These are phyloP conservation scores for Circinella minor DNA, from an alignment of 371 early-diverging fungal genomes.

Conservation along the genomic window DNA sequence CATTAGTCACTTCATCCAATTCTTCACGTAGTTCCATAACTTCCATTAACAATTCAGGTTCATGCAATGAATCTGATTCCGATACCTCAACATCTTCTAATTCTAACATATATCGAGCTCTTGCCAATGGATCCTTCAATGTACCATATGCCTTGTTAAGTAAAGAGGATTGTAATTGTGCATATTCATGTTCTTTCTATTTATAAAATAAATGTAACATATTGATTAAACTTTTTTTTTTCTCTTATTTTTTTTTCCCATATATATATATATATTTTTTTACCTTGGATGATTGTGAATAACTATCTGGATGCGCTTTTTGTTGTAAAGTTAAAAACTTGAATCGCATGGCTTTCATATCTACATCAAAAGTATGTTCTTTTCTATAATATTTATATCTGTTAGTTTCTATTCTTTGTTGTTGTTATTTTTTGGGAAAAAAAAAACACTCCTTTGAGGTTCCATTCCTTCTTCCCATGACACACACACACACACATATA, in stretches of 20 bases:
- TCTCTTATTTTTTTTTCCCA: too few species aligned
- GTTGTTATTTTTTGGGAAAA: too few species aligned
- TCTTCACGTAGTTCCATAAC: constrained; percentile 72
- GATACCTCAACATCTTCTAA: constrained; percentile 61
- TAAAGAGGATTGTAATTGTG: constrained; percentile 80
- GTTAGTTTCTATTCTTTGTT: too few species aligned
- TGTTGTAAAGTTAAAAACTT: constrained; percentile 81
- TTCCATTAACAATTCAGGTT: constrained; percentile 81
- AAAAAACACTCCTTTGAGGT: not conserved
- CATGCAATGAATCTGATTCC: constrained; percentile 71
- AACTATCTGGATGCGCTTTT: constrained; percentile 88
- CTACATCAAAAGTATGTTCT: constrained; percentile 69
- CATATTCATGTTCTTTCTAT: constrained; percentile 73
- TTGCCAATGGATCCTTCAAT: constrained; percentile 75
- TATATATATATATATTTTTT: not conserved
- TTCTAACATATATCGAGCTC: constrained; percentile 82
- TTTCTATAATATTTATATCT: constrained; percentile 28
- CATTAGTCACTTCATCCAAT: constrained; percentile 38
- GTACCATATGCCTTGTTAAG: constrained; percentile 89
- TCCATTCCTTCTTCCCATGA: too few species aligned
- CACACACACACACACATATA: not conserved
- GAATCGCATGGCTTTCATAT: constrained; percentile 61
- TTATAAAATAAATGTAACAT: not conserved
- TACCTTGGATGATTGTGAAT: constrained; percentile 69
- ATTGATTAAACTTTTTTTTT: not conserved